A percentile compares a stretch with the other conserved stretches of the same genome.
Evolutionary conservation across 2,329 filamentous ascomycete species (phyloP).

Genomic region (Fusarium penzigii): DNA sequence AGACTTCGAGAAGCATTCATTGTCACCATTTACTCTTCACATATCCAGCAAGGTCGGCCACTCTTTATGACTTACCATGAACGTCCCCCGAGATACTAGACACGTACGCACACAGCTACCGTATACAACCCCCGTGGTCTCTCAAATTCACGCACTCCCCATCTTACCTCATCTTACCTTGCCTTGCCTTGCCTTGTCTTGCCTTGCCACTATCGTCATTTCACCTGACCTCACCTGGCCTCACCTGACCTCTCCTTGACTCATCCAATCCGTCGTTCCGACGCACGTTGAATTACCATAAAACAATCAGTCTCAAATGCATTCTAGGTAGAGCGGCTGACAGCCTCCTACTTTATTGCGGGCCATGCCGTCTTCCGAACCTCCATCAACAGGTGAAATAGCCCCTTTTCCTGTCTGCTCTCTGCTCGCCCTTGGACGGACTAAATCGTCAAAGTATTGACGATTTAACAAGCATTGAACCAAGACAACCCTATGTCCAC

Average conservation of each 20-base stretch:
- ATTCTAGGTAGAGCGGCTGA: slow-evolving; percentile 31
- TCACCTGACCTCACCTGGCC: background rate
- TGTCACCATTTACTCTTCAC: slow-evolving; percentile 3
- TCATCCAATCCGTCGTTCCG: slow-evolving; percentile 28
- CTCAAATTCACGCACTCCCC: too few species aligned
- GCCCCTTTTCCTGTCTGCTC: slow-evolving; percentile 12
- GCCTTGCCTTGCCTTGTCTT: too few species aligned
- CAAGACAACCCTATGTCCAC: background rate
- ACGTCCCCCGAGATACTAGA: slow-evolving; percentile 19
- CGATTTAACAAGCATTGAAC: background rate
- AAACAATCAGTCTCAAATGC: slow-evolving; percentile 32
- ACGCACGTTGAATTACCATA: slow-evolving; percentile 28
- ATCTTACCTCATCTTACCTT: too few species aligned
- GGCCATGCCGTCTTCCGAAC: slow-evolving; percentile 17
- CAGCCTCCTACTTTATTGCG: slow-evolving; percentile 16
- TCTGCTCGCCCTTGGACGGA: background rate
- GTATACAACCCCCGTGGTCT: too few species aligned
- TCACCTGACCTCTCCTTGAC: slow-evolving; percentile 13
- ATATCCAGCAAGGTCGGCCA: background rate
- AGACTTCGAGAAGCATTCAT: background rate
- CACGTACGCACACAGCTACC: slow-evolving; percentile 11
- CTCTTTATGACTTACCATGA: slow-evolving; percentile 11
- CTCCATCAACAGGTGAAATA: slow-evolving; percentile 22
- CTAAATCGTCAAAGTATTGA: background rate
- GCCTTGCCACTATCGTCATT: background rate